These are phyloP conservation scores for Wallacemonas sp. DNA, from an alignment of 208 protist genomes.

Conservation along the genomic window DNA sequence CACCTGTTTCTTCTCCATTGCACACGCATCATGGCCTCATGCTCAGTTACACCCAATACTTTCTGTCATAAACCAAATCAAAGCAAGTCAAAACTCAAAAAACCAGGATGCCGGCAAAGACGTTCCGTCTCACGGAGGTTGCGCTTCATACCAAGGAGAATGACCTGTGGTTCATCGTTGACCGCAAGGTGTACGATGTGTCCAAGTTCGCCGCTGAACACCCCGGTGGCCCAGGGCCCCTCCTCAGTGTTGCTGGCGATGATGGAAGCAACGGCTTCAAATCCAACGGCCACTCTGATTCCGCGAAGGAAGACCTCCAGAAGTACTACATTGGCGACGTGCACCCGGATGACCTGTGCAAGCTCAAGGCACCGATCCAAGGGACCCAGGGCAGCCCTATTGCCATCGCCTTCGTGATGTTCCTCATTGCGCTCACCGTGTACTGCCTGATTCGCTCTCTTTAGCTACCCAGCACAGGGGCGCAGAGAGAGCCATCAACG, in stretches of 20 bases:
- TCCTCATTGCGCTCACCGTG: constrained; percentile 24
- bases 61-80: constrained; percentile 5
- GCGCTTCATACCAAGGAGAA: constrained; percentile 49
- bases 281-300: constrained; percentile 55
- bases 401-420: constrained; percentile 32
- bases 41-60: constrained; percentile 7
- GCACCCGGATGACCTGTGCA: constrained; percentile 30
- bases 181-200: constrained; percentile 81
- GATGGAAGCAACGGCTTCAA: constrained; percentile 77
- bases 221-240: constrained; percentile 68
- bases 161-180: constrained; percentile 74
- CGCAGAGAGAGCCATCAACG: no score
- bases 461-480: no score
- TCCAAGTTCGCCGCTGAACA: constrained; percentile 69
- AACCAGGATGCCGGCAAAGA: constrained; percentile 18
- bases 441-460: constrained; percentile 27
- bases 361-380: constrained; percentile 31
- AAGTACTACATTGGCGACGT: constrained; percentile 62
- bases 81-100: no score
- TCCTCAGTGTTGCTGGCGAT: constrained; percentile 55
- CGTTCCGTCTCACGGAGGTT: constrained; percentile 42
- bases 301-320: constrained; percentile 46
- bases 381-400: constrained; percentile 18
- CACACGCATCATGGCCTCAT: neutral
- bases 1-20: neutral